Percentiles rank a stretch among this genome's conserved stretches.
phyloP scores from a whole-genome alignment of 106 monocot species.

The Cymbidium sinense region DNA sequence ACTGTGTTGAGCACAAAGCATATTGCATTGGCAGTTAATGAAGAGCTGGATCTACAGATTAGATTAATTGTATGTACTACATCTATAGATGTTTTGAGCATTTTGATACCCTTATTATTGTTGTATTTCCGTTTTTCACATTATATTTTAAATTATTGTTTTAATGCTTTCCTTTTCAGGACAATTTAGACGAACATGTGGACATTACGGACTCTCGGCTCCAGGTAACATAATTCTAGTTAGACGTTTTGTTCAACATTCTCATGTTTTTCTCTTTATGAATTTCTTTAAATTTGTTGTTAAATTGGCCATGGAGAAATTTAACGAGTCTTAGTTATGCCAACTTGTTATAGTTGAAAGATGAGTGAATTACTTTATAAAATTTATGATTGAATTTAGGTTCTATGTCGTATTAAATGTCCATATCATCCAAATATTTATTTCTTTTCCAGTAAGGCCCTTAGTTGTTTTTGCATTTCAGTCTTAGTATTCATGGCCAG shows the following conservation, averaged over 20 bases:
- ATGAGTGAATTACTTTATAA: background rate
- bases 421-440: background rate
- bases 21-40: slow-evolving; percentile 85
- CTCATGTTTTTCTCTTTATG: background rate
- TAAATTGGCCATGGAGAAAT: background rate
- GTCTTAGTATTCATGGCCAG: background rate
- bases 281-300: background rate
- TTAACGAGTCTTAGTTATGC: background rate
- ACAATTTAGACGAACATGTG: slow-evolving; percentile 29
- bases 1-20: slow-evolving; percentile 88
- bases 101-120: background rate
- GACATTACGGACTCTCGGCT: slow-evolving; percentile 30
- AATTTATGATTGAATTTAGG: background rate
- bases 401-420: background rate
- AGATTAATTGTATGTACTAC: slow-evolving; percentile 60
- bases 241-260: background rate
- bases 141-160: background rate
- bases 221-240: slow-evolving; percentile 19
- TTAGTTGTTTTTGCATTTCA: background rate
- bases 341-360: background rate
- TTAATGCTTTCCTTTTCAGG: slow-evolving; percentile 16
- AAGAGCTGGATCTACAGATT: slow-evolving; percentile 78
- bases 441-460: background rate
- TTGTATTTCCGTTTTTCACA: background rate
- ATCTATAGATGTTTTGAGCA: background rate